These are phyloP conservation scores for Hypoxylon sp. DNA, from an alignment of 2,329 filamentous ascomycete species.

Conservation along the genomic window DNA sequence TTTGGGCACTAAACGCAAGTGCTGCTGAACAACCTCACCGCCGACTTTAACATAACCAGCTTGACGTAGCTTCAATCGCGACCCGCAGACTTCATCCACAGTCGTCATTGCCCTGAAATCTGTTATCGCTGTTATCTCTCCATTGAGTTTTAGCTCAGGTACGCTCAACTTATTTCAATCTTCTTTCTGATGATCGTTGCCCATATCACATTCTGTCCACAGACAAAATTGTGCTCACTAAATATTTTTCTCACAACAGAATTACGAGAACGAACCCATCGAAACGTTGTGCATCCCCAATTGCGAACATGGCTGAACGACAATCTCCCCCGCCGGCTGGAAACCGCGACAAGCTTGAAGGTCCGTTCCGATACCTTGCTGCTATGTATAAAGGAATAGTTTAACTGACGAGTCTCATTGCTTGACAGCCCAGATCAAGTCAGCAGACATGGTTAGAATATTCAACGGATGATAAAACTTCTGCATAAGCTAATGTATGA, in stretches of 20 bases:
- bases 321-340: constrained; percentile 50
- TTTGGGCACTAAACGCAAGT: constrained; percentile 38
- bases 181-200: not conserved
- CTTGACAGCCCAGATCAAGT: constrained; percentile 90
- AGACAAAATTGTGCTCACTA: constrained; percentile 19
- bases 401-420: constrained; percentile 40
- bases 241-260: constrained; percentile 15
- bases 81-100: not conserved
- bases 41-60: constrained; percentile 7
- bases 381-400: not conserved
- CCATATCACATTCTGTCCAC: not conserved
- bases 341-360: constrained; percentile 55
- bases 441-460: constrained; percentile 90
- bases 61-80: constrained; percentile 2
- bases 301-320: constrained; percentile 50
- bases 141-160: constrained; percentile 18
- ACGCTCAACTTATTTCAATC: constrained; percentile 12
- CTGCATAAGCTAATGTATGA: constrained; percentile 54
- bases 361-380: constrained; percentile 45
- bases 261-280: constrained; percentile 1
- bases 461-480: constrained; percentile 18
- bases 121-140: not conserved
- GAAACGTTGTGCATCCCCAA: not conserved
- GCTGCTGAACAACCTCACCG: constrained; percentile 12
- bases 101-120: not conserved